These are phyloP conservation scores for Camelina sativa DNA, from an alignment of 345 rosid species.

Conservation along the genomic window DNA sequence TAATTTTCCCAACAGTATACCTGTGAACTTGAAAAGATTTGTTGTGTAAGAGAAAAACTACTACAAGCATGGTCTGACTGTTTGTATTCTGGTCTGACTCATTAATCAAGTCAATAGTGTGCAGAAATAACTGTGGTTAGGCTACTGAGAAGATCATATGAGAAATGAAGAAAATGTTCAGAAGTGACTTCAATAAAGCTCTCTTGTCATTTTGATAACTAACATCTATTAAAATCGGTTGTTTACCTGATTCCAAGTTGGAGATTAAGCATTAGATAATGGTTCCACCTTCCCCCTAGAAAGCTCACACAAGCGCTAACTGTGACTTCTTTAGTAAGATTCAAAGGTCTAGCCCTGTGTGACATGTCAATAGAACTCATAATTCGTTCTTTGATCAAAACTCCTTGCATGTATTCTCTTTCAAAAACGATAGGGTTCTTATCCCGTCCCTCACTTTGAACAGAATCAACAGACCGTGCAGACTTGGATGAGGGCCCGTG, in stretches of 20 bases:
- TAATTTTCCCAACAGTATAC: constrained; percentile 96
- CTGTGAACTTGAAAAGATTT: constrained; percentile 62
- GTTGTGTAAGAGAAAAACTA: constrained; percentile 21
- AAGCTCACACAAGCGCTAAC: constrained; percentile 54
- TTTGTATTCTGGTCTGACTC: constrained; percentile 25
- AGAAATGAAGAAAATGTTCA: constrained; percentile 6
- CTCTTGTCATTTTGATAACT: not conserved
- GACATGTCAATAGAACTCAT: constrained; percentile 50
- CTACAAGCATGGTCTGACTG: constrained; percentile 10
- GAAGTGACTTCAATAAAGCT: constrained; percentile 6
- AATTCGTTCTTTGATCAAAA: constrained; percentile 69
- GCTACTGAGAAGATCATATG: constrained; percentile 12
- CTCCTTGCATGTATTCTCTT: constrained; percentile 94
- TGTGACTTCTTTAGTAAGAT: constrained; percentile 54
- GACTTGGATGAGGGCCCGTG: constrained; percentile 49
- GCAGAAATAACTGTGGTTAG: not conserved
- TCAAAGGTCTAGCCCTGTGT: constrained; percentile 52
- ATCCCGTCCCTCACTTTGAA: constrained; percentile 44
- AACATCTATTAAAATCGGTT: constrained; percentile 7
- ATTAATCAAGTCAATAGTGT: constrained; percentile 1
- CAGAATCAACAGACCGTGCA: constrained; percentile 42
- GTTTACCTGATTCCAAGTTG: constrained; percentile 96
- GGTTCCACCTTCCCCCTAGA: constrained; percentile 59
- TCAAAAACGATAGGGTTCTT: constrained; percentile 62
- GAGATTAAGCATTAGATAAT: constrained; percentile 82